These are phyloP conservation scores for Mikania micrantha DNA, from an alignment of 129 eudicot genomes.

Conservation along the genomic window DNA sequence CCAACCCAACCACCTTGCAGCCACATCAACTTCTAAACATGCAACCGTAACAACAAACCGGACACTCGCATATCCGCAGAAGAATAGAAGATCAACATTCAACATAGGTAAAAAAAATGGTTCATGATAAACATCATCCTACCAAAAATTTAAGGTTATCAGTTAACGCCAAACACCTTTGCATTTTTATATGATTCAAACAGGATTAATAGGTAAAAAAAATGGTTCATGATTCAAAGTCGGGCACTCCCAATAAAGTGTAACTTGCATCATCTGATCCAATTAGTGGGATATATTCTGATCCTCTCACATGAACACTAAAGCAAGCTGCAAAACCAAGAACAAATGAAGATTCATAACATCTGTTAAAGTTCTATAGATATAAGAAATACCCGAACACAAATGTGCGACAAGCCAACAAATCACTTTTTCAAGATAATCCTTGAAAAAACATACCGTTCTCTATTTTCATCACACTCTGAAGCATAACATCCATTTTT, in stretches of 20 bases:
- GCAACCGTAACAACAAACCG: no score
- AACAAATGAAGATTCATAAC: neutral
- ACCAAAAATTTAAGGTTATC: no score
- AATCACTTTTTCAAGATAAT: neutral
- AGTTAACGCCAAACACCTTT: neutral
- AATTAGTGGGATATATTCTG: slow-evolving; percentile 74
- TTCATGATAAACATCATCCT: no score
- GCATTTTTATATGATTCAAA: neutral
- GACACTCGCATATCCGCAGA: no score
- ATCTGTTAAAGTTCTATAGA: neutral
- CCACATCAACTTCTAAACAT: no score
- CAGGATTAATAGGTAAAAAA: neutral
- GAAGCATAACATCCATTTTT: slow-evolving; percentile 95
- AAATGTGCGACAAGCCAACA: slow-evolving; percentile 5
- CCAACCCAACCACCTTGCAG: no score
- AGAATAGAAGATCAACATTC: no score
- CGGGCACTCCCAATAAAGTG: slow-evolving; percentile 44
- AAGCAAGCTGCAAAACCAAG: slow-evolving; percentile 74
- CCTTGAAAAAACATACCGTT: slow-evolving; percentile 46
- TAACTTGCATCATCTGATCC: slow-evolving; percentile 57
- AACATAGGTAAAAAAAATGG: no score
- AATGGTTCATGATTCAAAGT: slow-evolving; percentile 32
- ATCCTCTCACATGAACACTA: slow-evolving; percentile 92
- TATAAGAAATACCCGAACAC: neutral
- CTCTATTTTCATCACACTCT: slow-evolving; percentile 92